Percentiles rank a stretch among this genome's conserved stretches.
phyloP scores from a whole-genome alignment of 1,284 basidiomycete species.

The Pascua guehoae region DNA sequence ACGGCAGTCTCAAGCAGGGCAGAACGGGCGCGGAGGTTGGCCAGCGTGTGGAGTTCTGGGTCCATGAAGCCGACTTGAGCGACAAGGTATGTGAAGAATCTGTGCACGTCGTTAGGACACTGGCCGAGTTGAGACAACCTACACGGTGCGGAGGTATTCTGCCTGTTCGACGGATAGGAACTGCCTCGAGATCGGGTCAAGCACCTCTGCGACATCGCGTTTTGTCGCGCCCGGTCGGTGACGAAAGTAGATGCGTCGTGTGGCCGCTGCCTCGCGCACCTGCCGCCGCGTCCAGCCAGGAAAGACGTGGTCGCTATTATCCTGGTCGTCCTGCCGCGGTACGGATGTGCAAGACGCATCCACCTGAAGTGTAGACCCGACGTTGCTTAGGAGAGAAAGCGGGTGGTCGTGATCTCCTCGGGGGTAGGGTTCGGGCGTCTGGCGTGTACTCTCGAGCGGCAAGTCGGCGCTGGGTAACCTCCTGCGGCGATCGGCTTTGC shows the following conservation, averaged over 20 bases:
- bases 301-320: not conserved
- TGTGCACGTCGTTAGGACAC: not conserved
- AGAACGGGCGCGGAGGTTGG: conserved; percentile 1
- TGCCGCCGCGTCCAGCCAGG: not conserved
- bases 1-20: conserved; percentile 7
- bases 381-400: not conserved
- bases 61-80: conserved; percentile 7
- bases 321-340: not conserved
- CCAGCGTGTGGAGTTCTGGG: conserved; percentile 6
- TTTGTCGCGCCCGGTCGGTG: conserved; percentile 7
- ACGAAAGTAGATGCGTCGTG: conserved; percentile 2
- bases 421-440: conserved; percentile 2
- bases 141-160: conserved; percentile 1
- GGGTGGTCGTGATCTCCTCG: conserved; percentile 1
- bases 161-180: conserved; percentile 5
- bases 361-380: conserved; percentile 1
- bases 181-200: conserved; percentile 5
- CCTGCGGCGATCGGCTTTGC: not conserved
- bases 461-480: not conserved
- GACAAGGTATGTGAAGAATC: conserved; percentile 2
- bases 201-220: conserved; percentile 8
- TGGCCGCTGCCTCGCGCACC: not conserved
- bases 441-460: conserved; percentile 2
- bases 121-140: not conserved
- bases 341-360: not conserved